Evolutionary conservation across 192 early-diverging fungal genomes (phyloP).

Genomic region (Thamnidium elegans): DNA sequence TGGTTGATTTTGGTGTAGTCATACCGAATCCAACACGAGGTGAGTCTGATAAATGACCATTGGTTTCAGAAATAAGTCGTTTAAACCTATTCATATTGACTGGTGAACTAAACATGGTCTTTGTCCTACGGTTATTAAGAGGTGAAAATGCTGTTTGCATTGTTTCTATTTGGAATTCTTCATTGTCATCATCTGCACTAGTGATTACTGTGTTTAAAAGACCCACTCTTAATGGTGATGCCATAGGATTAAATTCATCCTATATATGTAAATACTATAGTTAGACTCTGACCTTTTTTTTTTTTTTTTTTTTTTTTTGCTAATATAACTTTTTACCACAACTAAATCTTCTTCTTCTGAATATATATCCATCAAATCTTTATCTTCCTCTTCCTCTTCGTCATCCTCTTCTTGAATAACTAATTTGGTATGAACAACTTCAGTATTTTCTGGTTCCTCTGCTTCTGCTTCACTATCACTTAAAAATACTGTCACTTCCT

Average conservation of each 20-base stretch:
- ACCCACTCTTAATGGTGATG: neutral
- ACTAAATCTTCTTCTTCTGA: neutral
- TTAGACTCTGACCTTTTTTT: too few relatives aligned
- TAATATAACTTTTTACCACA: too few relatives aligned
- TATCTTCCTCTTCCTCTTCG: slow-evolving; percentile 8
- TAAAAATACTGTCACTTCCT: slow-evolving; percentile 20
- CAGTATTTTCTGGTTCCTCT: neutral
- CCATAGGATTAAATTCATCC: neutral
- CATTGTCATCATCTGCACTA: slow-evolving; percentile 1
- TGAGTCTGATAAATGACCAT: slow-evolving; percentile 9
- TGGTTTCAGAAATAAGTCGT: slow-evolving; percentile 1
- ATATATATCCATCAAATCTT: neutral
- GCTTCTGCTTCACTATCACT: slow-evolving; percentile 37
- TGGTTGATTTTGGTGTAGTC: neutral
- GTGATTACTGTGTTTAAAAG: neutral
- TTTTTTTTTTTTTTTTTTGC: too few relatives aligned
- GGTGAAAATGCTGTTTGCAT: neutral
- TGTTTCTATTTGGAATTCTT: neutral
- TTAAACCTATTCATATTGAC: slow-evolving; percentile 22
- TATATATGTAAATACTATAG: neutral
- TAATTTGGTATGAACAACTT: neutral
- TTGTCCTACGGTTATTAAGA: neutral
- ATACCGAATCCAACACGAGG: slow-evolving; percentile 14
- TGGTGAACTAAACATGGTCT: slow-evolving; percentile 16
- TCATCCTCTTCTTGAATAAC: slow-evolving; percentile 20